Evolutionary conservation across 73 alveolate genomes (phyloP).

Genomic region (Diophrys sp.): DNA sequence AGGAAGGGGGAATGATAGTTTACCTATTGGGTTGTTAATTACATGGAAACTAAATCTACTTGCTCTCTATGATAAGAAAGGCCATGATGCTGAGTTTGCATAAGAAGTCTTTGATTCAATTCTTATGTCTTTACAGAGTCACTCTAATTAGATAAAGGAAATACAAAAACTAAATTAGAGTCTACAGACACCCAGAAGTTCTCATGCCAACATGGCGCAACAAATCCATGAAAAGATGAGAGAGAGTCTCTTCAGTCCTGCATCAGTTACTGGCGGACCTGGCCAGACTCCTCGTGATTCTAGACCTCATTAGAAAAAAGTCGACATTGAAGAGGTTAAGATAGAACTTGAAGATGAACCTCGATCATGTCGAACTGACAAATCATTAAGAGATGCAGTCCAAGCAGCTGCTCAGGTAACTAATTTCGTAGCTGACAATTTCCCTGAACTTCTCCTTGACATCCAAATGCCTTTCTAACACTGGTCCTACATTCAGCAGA

Average conservation of each 20-base stretch:
- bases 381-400: neutral
- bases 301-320: too few relatives aligned
- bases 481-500: neutral
- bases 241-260: neutral
- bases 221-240: neutral
- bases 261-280: too few relatives aligned
- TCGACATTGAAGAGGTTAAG: neutral
- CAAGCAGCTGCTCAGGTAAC: neutral
- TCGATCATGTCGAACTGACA: neutral
- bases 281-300: neutral
- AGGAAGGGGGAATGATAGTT: constrained; percentile 60
- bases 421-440: neutral
- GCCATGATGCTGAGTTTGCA: constrained; percentile 48
- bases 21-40: constrained; percentile 27
- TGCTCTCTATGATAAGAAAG: constrained; percentile 41
- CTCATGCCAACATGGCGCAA: neutral
- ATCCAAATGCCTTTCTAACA: neutral
- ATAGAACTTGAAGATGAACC: neutral
- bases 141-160: neutral
- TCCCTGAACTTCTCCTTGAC: neutral
- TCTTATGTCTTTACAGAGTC: neutral
- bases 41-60: constrained; percentile 63
- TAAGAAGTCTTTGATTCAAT: constrained; percentile 59
- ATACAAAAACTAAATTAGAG: neutral
- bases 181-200: neutral